These are phyloP conservation scores for Arabidopsis arenosa DNA, from an alignment of 345 rosid species.

Conservation along the genomic window DNA sequence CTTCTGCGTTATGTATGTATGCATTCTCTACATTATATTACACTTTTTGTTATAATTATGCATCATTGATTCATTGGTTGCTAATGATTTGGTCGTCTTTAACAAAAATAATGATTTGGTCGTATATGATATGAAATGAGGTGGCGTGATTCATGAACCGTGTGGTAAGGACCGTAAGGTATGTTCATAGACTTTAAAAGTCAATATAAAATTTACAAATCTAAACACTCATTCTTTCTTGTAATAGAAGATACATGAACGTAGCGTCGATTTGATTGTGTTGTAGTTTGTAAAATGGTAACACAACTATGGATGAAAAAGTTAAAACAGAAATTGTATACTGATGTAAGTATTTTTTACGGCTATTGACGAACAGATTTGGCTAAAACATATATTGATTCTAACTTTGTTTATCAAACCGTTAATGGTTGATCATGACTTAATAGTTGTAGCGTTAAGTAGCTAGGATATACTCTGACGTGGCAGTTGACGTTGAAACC, in stretches of 20 bases:
- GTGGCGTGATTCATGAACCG: conserved; percentile 32
- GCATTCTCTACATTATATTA: conserved; percentile 1
- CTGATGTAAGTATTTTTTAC: not conserved
- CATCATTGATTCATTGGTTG: conserved; percentile 29
- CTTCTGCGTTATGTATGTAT: conserved; percentile 22
- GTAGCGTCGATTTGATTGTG: not conserved
- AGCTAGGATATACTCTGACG: not conserved
- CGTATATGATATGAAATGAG: conserved; percentile 19
- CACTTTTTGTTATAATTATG: not conserved
- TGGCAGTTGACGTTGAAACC: not conserved
- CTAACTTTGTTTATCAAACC: not conserved
- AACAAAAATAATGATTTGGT: no score
- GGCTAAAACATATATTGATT: not conserved
- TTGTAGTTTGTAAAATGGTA: not conserved
- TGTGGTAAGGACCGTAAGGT: conserved; percentile 24
- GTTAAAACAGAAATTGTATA: not conserved
- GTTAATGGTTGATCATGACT: not conserved
- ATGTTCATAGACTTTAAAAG: conserved; percentile 4
- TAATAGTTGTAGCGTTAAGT: not conserved
- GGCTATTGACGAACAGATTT: not conserved
- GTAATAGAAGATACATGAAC: not conserved
- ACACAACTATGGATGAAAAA: not conserved
- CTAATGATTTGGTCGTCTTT: conserved; percentile 21
- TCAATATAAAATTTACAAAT: not conserved
- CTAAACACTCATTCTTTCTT: not conserved